phyloP scores from a whole-genome alignment of 2,329 filamentous ascomycete species.

The Fusarium sp. region DNA sequence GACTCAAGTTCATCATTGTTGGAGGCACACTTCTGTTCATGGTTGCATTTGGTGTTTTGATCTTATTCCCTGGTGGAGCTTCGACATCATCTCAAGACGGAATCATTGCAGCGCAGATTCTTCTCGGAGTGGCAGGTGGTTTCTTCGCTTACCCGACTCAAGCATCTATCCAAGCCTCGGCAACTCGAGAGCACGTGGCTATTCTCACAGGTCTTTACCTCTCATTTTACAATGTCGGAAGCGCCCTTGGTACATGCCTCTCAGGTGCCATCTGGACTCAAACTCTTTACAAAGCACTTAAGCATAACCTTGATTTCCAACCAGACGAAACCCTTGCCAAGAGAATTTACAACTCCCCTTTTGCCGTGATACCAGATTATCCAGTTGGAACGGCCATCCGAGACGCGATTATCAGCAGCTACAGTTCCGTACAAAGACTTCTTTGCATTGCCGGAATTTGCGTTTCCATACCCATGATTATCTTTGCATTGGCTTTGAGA shows the following conservation, averaged over 20 bases:
- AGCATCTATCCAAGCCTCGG: slow-evolving; percentile 55
- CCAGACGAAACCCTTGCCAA: slow-evolving; percentile 51
- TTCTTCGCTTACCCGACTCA: slow-evolving; percentile 62
- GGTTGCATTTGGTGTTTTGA: slow-evolving; percentile 67
- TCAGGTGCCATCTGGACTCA: slow-evolving; percentile 58
- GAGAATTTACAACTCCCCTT: slow-evolving; percentile 54
- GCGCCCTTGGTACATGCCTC: slow-evolving; percentile 55
- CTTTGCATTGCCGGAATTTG: slow-evolving; percentile 60
- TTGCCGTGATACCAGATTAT: slow-evolving; percentile 49
- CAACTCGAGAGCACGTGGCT: slow-evolving; percentile 53
- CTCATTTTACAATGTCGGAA: slow-evolving; percentile 57
- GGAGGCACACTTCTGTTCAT: slow-evolving; percentile 67
- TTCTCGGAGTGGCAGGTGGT: slow-evolving; percentile 69
- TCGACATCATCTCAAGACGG: slow-evolving; percentile 57
- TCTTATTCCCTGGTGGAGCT: slow-evolving; percentile 64
- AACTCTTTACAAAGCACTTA: slow-evolving; percentile 50
- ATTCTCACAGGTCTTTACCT: slow-evolving; percentile 55
- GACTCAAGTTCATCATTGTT: slow-evolving; percentile 69
- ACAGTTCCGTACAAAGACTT: slow-evolving; percentile 58
- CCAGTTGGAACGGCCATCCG: slow-evolving; percentile 59
- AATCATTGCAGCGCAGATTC: slow-evolving; percentile 66
- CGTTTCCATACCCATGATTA: slow-evolving; percentile 60
- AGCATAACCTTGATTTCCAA: slow-evolving; percentile 50
- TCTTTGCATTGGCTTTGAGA: slow-evolving; percentile 55
- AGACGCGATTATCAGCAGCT: slow-evolving; percentile 57